A percentile compares a stretch with the other conserved stretches of the same genome.
Conservation (phyloP, 1,139 yeast genomes). For the Pichia sp. region DNA sequence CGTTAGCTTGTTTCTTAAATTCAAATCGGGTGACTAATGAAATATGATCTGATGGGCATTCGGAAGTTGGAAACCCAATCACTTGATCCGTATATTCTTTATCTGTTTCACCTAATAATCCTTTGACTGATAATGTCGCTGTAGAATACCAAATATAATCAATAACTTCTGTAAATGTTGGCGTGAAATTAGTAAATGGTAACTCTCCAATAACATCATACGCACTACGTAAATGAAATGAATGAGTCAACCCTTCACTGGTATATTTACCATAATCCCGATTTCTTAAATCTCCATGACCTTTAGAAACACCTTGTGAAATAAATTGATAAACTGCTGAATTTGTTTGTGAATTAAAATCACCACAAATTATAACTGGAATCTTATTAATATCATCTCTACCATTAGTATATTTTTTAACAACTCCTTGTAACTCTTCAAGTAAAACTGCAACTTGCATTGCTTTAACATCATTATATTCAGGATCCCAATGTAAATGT, state of each 20-base stretch:
- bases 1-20: conserved; percentile 47
- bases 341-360: conserved; percentile 80
- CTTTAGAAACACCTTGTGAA: conserved; percentile 66
- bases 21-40: conserved; percentile 76
- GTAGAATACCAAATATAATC: conserved; percentile 96
- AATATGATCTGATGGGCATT: conserved; percentile 92
- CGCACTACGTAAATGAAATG: conserved; percentile 76
- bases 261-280: conserved; percentile 90
- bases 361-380: conserved; percentile 86
- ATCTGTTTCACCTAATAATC: conserved; percentile 81
- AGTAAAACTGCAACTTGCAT: conserved; percentile 89
- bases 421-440: conserved; percentile 71
- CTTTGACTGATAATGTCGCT: conserved; percentile 69
- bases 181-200: conserved; percentile 91
- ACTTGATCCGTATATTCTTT: conserved; percentile 65
- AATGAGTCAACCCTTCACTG: conserved; percentile 80
- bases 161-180: conserved; percentile 85
- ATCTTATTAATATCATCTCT: conserved; percentile 39
- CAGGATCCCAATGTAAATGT: conserved; percentile 98
- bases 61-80: conserved; percentile 91
- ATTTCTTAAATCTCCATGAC: conserved; percentile 77
- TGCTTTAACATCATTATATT: conserved; percentile 90
- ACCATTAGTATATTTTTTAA: conserved; percentile 39
- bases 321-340: conserved; percentile 91
- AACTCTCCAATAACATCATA: conserved; percentile 81